Evolutionary conservation across 2,329 filamentous ascomycete genomes (phyloP), one percentile per base, ranked within the genome.

Genomic region (Pyrenophora seminiperda): DNA sequence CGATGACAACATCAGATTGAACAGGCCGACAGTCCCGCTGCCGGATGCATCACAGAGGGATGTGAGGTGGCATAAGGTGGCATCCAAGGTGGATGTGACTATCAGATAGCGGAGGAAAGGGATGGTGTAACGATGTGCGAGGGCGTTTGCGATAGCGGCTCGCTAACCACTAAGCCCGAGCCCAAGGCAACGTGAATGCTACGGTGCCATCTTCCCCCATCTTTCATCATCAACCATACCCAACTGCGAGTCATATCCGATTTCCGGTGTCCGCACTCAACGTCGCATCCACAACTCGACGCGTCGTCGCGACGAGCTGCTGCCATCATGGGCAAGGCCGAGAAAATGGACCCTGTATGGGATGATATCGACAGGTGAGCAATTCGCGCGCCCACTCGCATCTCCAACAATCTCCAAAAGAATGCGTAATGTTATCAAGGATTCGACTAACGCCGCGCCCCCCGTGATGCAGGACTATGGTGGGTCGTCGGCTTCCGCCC

Each of bases 321-420:
- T 81, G 78, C 77, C 85, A 80, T 62, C 60, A 78, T 78, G 76
- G 74, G 60, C 64, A 73, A 77, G 67, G 65, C 63, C 64, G 64
- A 68, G 45, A 73, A 73, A 58, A 67, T 79, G 51, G 76, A 79
- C 69, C 73, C 77, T 58, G 75, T 79, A 53, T 91, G 88, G 88
- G 85, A 90, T 68, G 82, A 90, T 72, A 80, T 89, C 66, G 84
- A 90, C 76, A 88, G 86, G 88, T 90, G 82, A 67, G 84, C 65
- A 59, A n/a, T n/a, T n/a, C n/a, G 53, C 62, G 63, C 53, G 53
- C 58, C 60, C 61, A 38, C 53, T 58, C 51, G 36, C 50, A 47
- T 54, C 24, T 27, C 24, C 24, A 27, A 27, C 24, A 11, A 11
- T 27, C 9, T 27, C 44, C 54, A 59, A 47, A 47, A 50, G 50